phyloP scores from a whole-genome alignment of 1,284 basidiomycete species.

The Stygiomarasmius scandens region DNA sequence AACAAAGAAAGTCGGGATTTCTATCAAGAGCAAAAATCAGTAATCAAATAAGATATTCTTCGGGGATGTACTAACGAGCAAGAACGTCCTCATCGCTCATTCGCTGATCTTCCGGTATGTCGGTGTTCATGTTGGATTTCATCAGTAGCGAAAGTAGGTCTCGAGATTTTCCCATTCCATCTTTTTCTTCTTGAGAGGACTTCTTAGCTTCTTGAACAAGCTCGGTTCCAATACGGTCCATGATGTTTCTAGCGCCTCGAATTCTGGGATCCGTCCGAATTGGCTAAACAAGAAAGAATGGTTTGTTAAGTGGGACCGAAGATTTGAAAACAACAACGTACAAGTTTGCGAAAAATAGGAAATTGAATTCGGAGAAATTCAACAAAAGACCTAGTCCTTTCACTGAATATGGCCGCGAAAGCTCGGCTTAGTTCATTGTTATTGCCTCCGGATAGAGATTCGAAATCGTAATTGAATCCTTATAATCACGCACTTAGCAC shows the following conservation, averaged over 20 bases:
- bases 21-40: too few relatives aligned
- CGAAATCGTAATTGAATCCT: conserved; percentile 73
- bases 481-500: too few relatives aligned
- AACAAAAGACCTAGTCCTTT: conserved; percentile 35
- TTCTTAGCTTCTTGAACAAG: conserved; percentile 49
- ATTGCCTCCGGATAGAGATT: conserved; percentile 42
- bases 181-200: conserved; percentile 20
- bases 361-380: conserved; percentile 36
- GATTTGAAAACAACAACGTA: conserved; percentile 25
- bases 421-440: conserved; percentile 48
- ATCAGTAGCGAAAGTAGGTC: conserved; percentile 62
- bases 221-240: conserved; percentile 42
- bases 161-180: conserved; percentile 25
- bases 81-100: conserved; percentile 76
- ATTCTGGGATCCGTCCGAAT: not conserved
- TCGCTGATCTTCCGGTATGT: conserved; percentile 59
- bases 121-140: conserved; percentile 63
- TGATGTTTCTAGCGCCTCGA: conserved; percentile 13
- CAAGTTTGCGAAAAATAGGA: conserved; percentile 45
- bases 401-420: conserved; percentile 46
- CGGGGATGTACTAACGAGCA: conserved; percentile 68
- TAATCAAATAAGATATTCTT: too few relatives aligned
- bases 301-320: conserved; percentile 26
- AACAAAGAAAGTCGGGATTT: conserved; percentile 59
- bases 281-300: conserved; percentile 21